Base-by-base conservation (phyloP, 2,329 filamentous ascomycete genomes). In the Endoconidiophora laricicola region DNA sequence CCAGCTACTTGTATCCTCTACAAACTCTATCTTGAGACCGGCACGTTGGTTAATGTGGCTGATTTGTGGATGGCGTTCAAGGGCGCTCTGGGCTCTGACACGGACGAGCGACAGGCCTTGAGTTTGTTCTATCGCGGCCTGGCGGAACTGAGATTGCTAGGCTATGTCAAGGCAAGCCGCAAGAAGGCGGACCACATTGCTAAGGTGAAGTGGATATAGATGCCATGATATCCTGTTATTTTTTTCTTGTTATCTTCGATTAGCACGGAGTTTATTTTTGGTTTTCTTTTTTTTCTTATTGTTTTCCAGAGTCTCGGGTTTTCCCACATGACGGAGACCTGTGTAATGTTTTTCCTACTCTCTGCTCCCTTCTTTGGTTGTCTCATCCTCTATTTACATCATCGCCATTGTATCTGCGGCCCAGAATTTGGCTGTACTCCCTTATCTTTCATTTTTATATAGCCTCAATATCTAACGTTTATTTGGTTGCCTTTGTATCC, bases 131-230 rank as follows among this genome's bases (percentile, higher is more conserved):
- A 95, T 63, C 75, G 79, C 54, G 84, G 77, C 4, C 64, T 96
- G 55, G 86, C 90, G 0, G 91, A 98, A 63, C 65, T 98, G 61
- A 82, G 81, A 62, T 76, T 81, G 49, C 70, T 98, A 59, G 91
- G 91, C 6, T 82, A 95, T 65, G 74, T 96, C 54, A 95, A 91
- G 68, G 73, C 75, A 54, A 96, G 83, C 60, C 84, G 82, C 65
- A 94, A 88, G 70, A 94, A 94, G 70, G 78, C 80, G 22, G 91
- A 96, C 62, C 90, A 96, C 65, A 69, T 96, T 57, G 81, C 86
- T 38, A 96, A 95, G 69, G 71, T 87, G 78, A 87, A 83, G 62
- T 91, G 90, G 58, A 67, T 91, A 54, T 76, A 62, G 54, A 18
- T 10, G 9, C 23, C 20, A 9, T 44, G 6, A 12, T 44, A 20